Evolutionary conservation across 306 rosid genomes (phyloP), one percentile per base, ranked within the genome.

Genomic region (Delonix regia): DNA sequence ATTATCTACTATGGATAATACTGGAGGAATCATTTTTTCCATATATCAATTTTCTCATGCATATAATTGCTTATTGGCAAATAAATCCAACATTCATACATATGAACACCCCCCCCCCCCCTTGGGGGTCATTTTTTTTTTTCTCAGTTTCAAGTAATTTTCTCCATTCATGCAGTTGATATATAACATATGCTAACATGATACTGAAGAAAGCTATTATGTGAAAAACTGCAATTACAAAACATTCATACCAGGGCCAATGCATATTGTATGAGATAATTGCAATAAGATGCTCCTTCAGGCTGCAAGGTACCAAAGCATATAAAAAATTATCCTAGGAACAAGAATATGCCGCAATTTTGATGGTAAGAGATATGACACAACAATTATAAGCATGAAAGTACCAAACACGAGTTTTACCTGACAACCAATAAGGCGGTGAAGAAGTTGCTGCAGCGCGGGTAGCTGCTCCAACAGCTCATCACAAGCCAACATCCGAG

Each of bases 401-500:
- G 6, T 34, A 60, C 3, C 4, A 77, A 79, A 57, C 19, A 2
- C 16, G 22, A 14, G 44, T 63, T 49, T 80, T 81, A 91, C 99
- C 92, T 93, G 96, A 77, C 99, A 96, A 77, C 90, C 97, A 55
- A 88, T 80, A 52, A 96, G 98, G 36, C 99, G 93, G 38, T 83
- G 86, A 56, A 96, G 85, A 86, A 96, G 93, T 87, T 92, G 97
- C 80, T 93, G 99, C 74, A 96, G 44, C 44, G 98, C 97, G 2
- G 98, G 98, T 69, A 96, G 82, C 36, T 96, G 98, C 75, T 86
- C 96, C 88, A 96, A 86, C 55, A 96, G 82, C 73, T 89, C 96
- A 8, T 85, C 86, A 63, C 61, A 75, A 53, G 45, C 79, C 87
- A 91, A 74, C 12, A 71, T 83, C 16, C 97, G 68, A 49, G 99